phyloP scores from a whole-genome alignment of 331 rosid species.

The Malus hybrid region DNA sequence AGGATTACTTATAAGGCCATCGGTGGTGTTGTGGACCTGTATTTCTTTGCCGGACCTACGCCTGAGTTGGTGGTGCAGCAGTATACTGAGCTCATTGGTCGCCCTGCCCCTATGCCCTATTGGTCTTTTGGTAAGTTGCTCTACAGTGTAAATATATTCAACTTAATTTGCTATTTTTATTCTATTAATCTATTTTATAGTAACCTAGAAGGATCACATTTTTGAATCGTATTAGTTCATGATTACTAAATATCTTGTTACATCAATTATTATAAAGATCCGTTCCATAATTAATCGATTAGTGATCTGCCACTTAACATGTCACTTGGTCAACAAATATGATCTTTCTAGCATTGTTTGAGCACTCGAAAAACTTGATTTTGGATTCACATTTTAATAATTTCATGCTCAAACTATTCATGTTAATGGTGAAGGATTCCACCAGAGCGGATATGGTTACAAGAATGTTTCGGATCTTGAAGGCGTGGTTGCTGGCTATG shows the following conservation, averaged over 20 bases:
- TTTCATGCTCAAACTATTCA: too few species aligned
- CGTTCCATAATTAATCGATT: too few species aligned
- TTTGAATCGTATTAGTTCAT: too few species aligned
- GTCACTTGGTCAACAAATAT: too few species aligned
- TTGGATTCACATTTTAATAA: too few species aligned
- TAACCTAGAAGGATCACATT: too few species aligned
- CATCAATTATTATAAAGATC: too few species aligned
- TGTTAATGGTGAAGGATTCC: slow-evolving; percentile 46
- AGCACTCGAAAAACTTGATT: too few species aligned
- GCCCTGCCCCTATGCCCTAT: slow-evolving; percentile 72
- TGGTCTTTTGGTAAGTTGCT: slow-evolving; percentile 69
- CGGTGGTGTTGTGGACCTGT: slow-evolving; percentile 65
- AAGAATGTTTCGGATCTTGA: slow-evolving; percentile 48
- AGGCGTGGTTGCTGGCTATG: slow-evolving; percentile 53
- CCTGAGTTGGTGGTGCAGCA: slow-evolving; percentile 64
- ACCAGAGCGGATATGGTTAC: slow-evolving; percentile 68
- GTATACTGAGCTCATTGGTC: slow-evolving; percentile 64
- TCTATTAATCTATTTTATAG: too few species aligned
- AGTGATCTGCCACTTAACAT: too few species aligned
- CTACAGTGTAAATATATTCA: not conserved
- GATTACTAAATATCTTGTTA: too few species aligned
- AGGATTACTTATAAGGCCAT: slow-evolving; percentile 54
- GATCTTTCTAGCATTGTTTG: too few species aligned
- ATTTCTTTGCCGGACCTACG: slow-evolving; percentile 59
- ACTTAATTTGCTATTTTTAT: not conserved